Base-by-base conservation (phyloP, 305 asterid genomes). In the Stenogyne calaminthoides region DNA sequence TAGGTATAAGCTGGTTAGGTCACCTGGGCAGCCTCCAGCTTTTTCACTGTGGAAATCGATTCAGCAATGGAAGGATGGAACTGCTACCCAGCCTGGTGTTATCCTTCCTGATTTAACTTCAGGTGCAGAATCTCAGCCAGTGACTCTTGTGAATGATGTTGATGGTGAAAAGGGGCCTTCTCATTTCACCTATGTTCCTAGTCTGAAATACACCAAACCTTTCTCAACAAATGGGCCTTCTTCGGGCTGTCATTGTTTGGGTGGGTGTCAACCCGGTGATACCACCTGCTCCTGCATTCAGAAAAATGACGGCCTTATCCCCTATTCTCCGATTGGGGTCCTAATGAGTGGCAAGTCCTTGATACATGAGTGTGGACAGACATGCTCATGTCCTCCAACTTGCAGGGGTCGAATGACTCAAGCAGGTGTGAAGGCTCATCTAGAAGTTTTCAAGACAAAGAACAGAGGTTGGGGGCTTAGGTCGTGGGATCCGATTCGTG, bases 381-480 rank as follows among this genome's bases (percentile, higher is more conserved):
- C 86, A 71, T 93, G 98, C 56, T 70, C 88, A 1, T 89, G 96
- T 75, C 92, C 98, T 69, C 87, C 86, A 63, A 84, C 74, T 70
- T 91, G 97, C 78, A 76, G 96, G 70, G 91, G 85, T 68, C 84
- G 98, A 61, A 77, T 84, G 42, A 77, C 96, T 25, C 98, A 93
- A 80, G 80, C 89, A 7, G 95, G 96, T 37, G 55, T 86, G 58
- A 93, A 85, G 78, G 85, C 79, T 46, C 90, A 85, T 55, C 69
- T 91, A 36, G 98, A 93, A 84, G 95, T 93, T 79, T 93, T 93
- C 49, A 93, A 84, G 84, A 93, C 97, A 65, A 84, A 78, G 80
- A 85, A 87, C 76, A 83, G 82, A 78, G 97, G 97, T 16, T 93
- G 98, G 98, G 98, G 98, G 44, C 96, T 93, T 72, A 89, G 98